Percentiles rank a stretch among this genome's conserved stretches.
phyloP scores from a whole-genome alignment of 805 yeast species.

The Saturnispora gosingensis region DNA sequence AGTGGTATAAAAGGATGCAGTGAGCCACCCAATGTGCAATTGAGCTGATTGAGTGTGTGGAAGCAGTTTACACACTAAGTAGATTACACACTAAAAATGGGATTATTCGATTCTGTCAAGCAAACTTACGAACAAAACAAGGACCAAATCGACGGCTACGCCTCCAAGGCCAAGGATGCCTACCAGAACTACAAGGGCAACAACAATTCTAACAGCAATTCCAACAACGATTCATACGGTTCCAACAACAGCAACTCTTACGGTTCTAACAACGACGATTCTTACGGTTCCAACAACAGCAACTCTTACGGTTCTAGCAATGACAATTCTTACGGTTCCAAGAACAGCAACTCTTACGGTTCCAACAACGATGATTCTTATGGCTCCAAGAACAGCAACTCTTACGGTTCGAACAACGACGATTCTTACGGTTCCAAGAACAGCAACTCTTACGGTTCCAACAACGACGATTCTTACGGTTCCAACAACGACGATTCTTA shows the following conservation, averaged over 20 bases:
- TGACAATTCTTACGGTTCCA: constrained; percentile 15
- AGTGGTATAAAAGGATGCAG: neutral
- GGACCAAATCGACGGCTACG: constrained; percentile 18
- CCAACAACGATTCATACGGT: constrained; percentile 6
- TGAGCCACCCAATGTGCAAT: neutral
- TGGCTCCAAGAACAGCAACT: constrained; percentile 11
- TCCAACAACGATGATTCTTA: constrained; percentile 20
- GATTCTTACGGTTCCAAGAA: constrained; percentile 23
- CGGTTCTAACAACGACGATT: constrained; percentile 5
- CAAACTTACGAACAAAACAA: constrained; percentile 18
- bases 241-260: constrained; percentile 8
- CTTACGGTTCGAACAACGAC: constrained; percentile 17
- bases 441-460: neutral
- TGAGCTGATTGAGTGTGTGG: neutral
- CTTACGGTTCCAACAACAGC: constrained; percentile 21
- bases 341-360: constrained; percentile 6
- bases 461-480: constrained; percentile 20
- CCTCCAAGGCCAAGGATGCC: constrained; percentile 16
- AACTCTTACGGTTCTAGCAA: constrained; percentile 12
- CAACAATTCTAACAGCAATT: constrained; percentile 11
- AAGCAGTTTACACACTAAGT: neutral
- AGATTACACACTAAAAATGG: constrained; percentile 23
- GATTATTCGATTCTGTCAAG: constrained; percentile 36
- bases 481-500: constrained; percentile 21
- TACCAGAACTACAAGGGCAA: constrained; percentile 13